Conservation (phyloP, 106 monocot genomes). For the Dioscorea zingiberensis region DNA sequence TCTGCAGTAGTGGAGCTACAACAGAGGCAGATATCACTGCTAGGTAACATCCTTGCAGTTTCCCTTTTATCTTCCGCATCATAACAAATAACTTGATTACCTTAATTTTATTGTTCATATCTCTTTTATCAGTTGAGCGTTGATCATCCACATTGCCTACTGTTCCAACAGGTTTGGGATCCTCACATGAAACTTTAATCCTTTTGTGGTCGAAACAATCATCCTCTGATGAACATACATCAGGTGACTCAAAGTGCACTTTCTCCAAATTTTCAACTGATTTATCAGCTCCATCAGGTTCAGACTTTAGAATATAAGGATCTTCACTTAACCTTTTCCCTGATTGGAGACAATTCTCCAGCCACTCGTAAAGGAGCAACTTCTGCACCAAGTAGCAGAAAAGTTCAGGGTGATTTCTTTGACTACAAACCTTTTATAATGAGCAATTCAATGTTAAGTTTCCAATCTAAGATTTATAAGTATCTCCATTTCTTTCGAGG, state of each 20-base stretch:
- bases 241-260: conserved; percentile 2
- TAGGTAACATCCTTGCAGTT: no score
- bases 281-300: conserved; percentile 16
- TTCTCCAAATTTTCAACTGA: conserved; percentile 1
- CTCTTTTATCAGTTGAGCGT: conserved; percentile 10
- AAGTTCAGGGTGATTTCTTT: neutral
- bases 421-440: neutral
- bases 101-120: neutral
- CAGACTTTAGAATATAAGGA: conserved; percentile 33
- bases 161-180: conserved; percentile 7
- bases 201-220: conserved; percentile 3
- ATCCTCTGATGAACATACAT: conserved; percentile 12
- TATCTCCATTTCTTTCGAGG: neutral
- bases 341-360: conserved; percentile 70
- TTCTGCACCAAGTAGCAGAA: conserved; percentile 25
- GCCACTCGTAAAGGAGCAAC: conserved; percentile 62
- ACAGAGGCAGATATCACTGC: no score
- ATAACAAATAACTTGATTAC: no score
- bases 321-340: conserved; percentile 52
- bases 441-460: no score
- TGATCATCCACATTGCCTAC: conserved; percentile 3
- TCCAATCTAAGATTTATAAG: neutral
- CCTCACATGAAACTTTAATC: conserved; percentile 9
- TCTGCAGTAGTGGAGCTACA: no score
- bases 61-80: no score